Evolutionary conservation across 495 filamentous ascomycete genomes (phyloP).

Genomic region (Hypoxylon trugodes): DNA sequence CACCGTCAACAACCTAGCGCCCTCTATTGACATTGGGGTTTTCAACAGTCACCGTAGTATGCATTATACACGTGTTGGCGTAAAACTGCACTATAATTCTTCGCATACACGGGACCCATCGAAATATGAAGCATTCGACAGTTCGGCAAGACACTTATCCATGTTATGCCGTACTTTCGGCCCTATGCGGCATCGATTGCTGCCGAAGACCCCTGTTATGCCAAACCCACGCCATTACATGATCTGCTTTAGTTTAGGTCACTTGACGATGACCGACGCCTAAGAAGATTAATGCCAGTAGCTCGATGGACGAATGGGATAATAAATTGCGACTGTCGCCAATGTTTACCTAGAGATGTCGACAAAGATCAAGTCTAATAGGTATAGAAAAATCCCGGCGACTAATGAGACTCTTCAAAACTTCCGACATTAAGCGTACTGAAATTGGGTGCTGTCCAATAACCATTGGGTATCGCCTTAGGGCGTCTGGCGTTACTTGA

Average conservation of each 20-base stretch:
- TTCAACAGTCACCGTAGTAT: neutral
- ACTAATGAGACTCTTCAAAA: constrained; percentile 30
- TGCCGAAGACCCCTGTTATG: constrained; percentile 28
- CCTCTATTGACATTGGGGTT: neutral
- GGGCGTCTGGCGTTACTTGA: constrained; percentile 17
- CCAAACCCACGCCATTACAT: constrained; percentile 13
- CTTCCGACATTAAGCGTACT: constrained; percentile 17
- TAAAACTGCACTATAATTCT: neutral
- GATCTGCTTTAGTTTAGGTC: constrained; percentile 20
- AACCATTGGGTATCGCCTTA: constrained; percentile 1
- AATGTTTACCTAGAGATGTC: neutral
- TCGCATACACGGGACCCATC: constrained; percentile 19
- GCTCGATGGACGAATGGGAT: constrained; percentile 21
- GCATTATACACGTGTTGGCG: neutral
- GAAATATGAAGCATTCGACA: constrained; percentile 28
- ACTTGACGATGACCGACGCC: constrained; percentile 23
- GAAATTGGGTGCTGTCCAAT: constrained; percentile 17
- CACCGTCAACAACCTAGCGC: constrained; percentile 1
- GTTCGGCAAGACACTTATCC: constrained; percentile 22
- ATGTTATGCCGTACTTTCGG: constrained; percentile 30
- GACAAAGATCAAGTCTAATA: constrained; percentile 11
- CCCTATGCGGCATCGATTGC: constrained; percentile 27
- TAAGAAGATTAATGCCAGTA: constrained; percentile 8
- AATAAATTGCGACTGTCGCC: constrained; percentile 25
- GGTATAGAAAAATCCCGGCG: constrained; percentile 23